Evolutionary conservation across 306 rosid species (phyloP), one percentile per base, ranked within the genome.

Genomic region (Gynostemma pentaphyllum): DNA sequence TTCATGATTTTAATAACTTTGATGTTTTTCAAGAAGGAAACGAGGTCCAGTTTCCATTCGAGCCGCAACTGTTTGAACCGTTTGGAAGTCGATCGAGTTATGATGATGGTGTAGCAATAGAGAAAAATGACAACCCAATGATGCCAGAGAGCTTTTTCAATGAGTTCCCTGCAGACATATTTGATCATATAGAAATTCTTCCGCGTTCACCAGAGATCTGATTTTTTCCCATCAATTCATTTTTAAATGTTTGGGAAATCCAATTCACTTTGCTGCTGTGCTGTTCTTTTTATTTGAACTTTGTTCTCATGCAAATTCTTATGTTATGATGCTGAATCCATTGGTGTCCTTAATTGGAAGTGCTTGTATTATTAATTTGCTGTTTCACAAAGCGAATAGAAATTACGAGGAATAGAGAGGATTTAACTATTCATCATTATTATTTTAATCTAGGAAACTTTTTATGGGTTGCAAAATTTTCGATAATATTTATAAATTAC

Each of bases 131-230:
- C 45, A 57, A 32, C 44, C 67, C 73, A n/a, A n/a, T n/a, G n/a
- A n/a, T n/a, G n/a, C n/a, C n/a, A 12, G 60, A 80, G 16, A 64
- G 69, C 68, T 73, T 83, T 74, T 90, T 90, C 8, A 87, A 81
- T 55, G 97, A 90, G 79, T 84, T 87, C 50, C 97, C 95, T 0
- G 73, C 40, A 0, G 86, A 86, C 71, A 76, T 87, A 82, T 87
- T 82, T 45, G 94, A 84, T 69, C 73, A 75, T 2, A 61, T 82
- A 22, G 83, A 87, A 15, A 74, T 74, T 24, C 83, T 76, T 71
- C 44, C 75, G 8, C 77, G 67, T 68, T 51, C 57, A 2, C 57
- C 57, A 7, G 34, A 51, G 11, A 24, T 23, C 19, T 51, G 57
- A 51, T 51, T 13, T 34, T 51, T 12, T 24, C 5, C 32, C 27